Evolutionary conservation across 805 yeast genomes (phyloP).

Genomic region (Candida silvicultrix): DNA sequence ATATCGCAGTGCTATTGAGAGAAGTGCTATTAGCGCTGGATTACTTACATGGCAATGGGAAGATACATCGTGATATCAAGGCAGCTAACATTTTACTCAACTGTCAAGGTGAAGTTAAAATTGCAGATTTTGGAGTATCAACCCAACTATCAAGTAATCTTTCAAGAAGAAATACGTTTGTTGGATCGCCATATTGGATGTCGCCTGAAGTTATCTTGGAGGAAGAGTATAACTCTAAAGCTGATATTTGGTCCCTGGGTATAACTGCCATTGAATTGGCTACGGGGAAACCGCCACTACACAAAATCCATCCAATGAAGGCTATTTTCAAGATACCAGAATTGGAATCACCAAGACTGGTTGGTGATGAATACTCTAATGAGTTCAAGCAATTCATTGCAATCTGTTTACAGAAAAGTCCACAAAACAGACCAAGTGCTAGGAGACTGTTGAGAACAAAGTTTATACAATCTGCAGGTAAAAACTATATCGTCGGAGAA

Average conservation of each 20-base stretch:
- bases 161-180: slow-evolving; percentile 58
- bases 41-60: slow-evolving; percentile 69
- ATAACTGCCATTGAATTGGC: slow-evolving; percentile 91
- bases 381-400: slow-evolving; percentile 64
- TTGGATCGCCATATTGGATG: slow-evolving; percentile 97
- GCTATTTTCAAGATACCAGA: slow-evolving; percentile 34
- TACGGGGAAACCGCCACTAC: slow-evolving; percentile 96
- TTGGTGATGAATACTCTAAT: slow-evolving; percentile 70
- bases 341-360: slow-evolving; percentile 85
- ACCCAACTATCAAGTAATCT: slow-evolving; percentile 67
- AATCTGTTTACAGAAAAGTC: slow-evolving; percentile 66
- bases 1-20: slow-evolving; percentile 71
- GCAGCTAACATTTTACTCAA: slow-evolving; percentile 85
- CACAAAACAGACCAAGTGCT: slow-evolving; percentile 61
- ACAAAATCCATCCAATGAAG: slow-evolving; percentile 50
- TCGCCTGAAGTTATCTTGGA: slow-evolving; percentile 96
- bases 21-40: slow-evolving; percentile 69
- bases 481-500: slow-evolving; percentile 26
- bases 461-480: slow-evolving; percentile 35
- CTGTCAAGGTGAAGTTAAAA: slow-evolving; percentile 65
- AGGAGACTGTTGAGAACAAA: slow-evolving; percentile 54
- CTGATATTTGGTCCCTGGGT: slow-evolving; percentile 97
- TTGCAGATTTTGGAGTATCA: slow-evolving; percentile 96
- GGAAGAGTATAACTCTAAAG: slow-evolving; percentile 79
- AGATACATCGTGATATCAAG: slow-evolving; percentile 89